Conservation (phyloP, 2,329 filamentous ascomycete genomes). For the Orbilia oligospora region DNA sequence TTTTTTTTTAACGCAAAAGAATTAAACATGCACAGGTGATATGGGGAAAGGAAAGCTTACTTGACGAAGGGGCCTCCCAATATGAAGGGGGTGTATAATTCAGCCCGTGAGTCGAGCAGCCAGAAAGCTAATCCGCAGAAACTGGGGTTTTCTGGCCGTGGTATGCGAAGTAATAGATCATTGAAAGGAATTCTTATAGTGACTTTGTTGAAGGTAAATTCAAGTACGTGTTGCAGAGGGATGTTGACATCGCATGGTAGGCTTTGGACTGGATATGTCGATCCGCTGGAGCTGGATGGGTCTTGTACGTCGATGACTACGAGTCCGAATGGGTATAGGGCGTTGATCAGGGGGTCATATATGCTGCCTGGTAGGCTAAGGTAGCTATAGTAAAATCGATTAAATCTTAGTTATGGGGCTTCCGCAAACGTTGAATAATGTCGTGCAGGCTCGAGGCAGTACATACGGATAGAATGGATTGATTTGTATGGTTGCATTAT, state of each 20-base stretch:
- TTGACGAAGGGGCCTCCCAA: slow-evolving; percentile 17
- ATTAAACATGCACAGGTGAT: neutral
- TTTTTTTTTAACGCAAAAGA: neutral
- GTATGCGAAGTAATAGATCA: neutral
- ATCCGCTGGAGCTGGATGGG: too few relatives aligned
- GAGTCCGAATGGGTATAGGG: neutral
- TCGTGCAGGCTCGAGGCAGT: neutral
- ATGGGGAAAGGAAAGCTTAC: neutral
- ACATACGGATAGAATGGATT: neutral
- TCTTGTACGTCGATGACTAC: neutral
- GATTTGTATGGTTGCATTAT: neutral
- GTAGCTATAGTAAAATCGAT: neutral
- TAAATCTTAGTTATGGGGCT: too few relatives aligned
- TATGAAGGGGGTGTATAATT: neutral
- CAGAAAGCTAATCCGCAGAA: neutral
- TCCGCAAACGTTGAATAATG: neutral
- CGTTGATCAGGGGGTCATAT: neutral
- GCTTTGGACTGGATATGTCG: too few relatives aligned
- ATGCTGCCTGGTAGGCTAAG: neutral
- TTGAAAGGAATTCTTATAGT: slow-evolving; percentile 15
- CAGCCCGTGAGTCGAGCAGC: too few relatives aligned
- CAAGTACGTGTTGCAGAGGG: neutral
- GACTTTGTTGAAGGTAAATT: neutral
- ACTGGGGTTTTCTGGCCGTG: neutral
- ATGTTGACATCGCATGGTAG: slow-evolving; percentile 1